phyloP scores from a whole-genome alignment of 257 asterid species.

The Euphrasia confusa region DNA sequence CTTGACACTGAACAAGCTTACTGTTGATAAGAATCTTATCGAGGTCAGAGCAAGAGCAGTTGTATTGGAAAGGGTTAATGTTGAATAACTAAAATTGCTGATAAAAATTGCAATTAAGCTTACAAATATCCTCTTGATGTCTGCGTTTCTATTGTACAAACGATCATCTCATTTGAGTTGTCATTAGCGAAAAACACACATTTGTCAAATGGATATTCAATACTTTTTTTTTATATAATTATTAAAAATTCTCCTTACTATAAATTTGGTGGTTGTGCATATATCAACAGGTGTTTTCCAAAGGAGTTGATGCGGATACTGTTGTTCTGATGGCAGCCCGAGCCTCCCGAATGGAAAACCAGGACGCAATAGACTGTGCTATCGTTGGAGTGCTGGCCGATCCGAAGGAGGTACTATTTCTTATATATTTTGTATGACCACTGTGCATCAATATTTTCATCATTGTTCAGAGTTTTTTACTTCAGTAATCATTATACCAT shows the following conservation, averaged over 20 bases:
- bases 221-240: background rate
- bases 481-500: constrained; percentile 5
- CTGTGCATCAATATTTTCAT: background rate
- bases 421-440: background rate
- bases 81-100: too few species aligned
- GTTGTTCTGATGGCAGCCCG: constrained; percentile 98
- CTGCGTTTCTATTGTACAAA: too few species aligned
- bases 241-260: background rate
- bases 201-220: background rate
- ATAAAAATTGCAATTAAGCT: too few species aligned
- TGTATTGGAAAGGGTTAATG: background rate
- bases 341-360: constrained; percentile 93
- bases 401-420: constrained; percentile 80
- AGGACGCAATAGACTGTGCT: constrained; percentile 94
- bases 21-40: constrained; percentile 91
- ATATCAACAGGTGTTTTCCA: constrained; percentile 61
- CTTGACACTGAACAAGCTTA: constrained; percentile 84
- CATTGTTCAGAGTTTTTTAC: constrained; percentile 16
- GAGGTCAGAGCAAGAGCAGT: constrained; percentile 48
- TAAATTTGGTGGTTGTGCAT: background rate
- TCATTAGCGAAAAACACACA: background rate
- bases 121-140: too few species aligned
- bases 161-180: too few species aligned
- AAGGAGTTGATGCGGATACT: constrained; percentile 83
- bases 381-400: constrained; percentile 96